A percentile compares a stretch with the other conserved stretches of the same genome.
phyloP scores from a whole-genome alignment of 2,329 filamentous ascomycete species.

The Alternaria novae-zelandiae region DNA sequence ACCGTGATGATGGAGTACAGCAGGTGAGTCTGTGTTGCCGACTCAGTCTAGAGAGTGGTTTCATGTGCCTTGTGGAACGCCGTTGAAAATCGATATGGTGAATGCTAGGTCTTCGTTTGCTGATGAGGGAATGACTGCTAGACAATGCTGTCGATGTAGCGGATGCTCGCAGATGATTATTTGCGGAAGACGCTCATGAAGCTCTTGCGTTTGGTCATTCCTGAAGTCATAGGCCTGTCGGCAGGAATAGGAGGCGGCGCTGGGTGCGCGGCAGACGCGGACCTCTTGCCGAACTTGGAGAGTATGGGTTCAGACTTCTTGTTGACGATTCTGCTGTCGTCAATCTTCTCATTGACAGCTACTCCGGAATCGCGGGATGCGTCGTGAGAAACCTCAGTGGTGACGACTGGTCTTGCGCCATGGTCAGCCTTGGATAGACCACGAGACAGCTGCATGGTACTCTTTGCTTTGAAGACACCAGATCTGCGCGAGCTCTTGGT shows the following conservation, averaged over 20 bases:
- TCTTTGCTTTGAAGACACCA: constrained; percentile 44
- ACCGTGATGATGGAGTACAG: constrained; percentile 1
- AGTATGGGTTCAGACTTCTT: constrained; percentile 35
- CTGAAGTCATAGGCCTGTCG: constrained; percentile 37
- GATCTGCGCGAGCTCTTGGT: constrained; percentile 47
- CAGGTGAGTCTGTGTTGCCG: constrained; percentile 8
- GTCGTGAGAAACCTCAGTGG: constrained; percentile 43
- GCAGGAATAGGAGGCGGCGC: constrained; percentile 41
- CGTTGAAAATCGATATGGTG: neutral
- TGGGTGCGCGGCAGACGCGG: constrained; percentile 20
- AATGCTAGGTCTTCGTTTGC: neutral
- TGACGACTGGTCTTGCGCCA: constrained; percentile 32
- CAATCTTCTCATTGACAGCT: constrained; percentile 37
- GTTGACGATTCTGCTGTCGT: constrained; percentile 26
- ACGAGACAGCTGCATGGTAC: constrained; percentile 45
- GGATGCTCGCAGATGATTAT: constrained; percentile 7
- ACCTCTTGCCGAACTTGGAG: constrained; percentile 26
- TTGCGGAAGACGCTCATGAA: constrained; percentile 54
- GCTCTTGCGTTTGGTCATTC: constrained; percentile 56
- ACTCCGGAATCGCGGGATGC: constrained; percentile 46
- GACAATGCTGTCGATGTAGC: neutral
- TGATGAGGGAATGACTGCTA: neutral
- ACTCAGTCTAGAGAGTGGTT: neutral
- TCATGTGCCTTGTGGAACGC: neutral
- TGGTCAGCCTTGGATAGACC: constrained; percentile 39